Evolutionary conservation across 1,284 basidiomycete genomes (phyloP).

Genomic region (Lentinula novae-zelandiae): DNA sequence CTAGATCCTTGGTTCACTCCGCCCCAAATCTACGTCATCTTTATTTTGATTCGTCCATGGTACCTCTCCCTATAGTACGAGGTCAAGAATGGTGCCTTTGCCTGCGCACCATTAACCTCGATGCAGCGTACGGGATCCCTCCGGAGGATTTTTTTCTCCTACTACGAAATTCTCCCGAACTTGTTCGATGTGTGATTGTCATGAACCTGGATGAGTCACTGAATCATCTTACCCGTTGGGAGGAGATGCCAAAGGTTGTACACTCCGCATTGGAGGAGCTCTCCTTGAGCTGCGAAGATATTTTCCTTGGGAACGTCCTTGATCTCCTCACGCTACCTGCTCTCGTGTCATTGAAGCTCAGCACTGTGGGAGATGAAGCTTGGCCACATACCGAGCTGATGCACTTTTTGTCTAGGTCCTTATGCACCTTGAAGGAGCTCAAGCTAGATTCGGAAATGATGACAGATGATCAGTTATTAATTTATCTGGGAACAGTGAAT

Average conservation of each 20-base stretch:
- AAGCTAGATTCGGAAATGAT: background rate
- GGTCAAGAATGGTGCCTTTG: background rate
- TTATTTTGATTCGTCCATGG: background rate
- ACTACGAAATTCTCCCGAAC: background rate
- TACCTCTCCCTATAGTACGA: background rate
- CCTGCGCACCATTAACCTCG: background rate
- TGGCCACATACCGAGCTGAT: background rate
- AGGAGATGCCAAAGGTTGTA: background rate
- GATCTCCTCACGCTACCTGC: background rate
- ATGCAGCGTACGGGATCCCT: background rate
- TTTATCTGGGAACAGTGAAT: background rate
- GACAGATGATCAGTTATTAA: background rate
- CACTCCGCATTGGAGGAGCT: background rate
- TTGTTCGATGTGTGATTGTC: background rate
- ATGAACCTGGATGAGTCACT: background rate
- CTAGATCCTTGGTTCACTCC: background rate
- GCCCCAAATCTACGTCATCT: background rate
- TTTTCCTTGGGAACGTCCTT: background rate
- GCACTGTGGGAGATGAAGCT: background rate
- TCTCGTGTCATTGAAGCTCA: background rate
- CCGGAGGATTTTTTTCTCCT: background rate
- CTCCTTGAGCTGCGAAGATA: background rate
- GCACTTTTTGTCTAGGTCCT: background rate
- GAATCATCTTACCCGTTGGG: background rate
- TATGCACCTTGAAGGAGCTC: background rate